These are phyloP conservation scores for Leccinellum luteum DNA, from an alignment of 768 basidiomycete species.

Conservation along the genomic window DNA sequence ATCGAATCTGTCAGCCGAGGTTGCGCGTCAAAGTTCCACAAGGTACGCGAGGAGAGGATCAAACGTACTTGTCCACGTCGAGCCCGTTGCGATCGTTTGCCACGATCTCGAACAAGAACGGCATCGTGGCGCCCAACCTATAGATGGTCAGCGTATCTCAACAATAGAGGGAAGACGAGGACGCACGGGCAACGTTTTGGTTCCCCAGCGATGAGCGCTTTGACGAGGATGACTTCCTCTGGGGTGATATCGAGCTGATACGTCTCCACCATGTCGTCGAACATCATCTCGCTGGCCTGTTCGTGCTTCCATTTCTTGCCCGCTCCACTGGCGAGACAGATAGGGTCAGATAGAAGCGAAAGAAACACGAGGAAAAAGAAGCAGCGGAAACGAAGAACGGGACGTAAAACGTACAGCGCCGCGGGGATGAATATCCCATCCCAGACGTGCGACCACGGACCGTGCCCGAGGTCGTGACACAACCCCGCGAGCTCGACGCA, in stretches of 20 bases:
- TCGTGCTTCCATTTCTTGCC: slow-evolving; percentile 67
- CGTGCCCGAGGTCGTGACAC: slow-evolving; percentile 84
- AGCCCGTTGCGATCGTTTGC: slow-evolving; percentile 79
- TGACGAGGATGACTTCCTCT: slow-evolving; percentile 60
- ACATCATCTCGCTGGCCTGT: slow-evolving; percentile 80
- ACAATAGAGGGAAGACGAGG: too few species aligned
- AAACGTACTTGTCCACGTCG: slow-evolving; percentile 76
- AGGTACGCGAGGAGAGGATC: neutral
- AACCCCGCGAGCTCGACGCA: slow-evolving; percentile 81
- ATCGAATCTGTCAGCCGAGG: slow-evolving; percentile 60
- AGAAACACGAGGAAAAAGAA: neutral
- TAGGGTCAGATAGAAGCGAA: neutral
- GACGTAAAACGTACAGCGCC: slow-evolving; percentile 43
- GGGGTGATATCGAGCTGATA: slow-evolving; percentile 49
- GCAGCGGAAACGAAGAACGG: neutral
- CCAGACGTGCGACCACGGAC: slow-evolving; percentile 87
- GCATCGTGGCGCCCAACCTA: slow-evolving; percentile 49
- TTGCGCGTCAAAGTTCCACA: neutral
- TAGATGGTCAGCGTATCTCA: neutral
- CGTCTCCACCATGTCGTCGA: slow-evolving; percentile 60
- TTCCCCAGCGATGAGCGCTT: slow-evolving; percentile 76
- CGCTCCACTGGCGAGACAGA: slow-evolving; percentile 34
- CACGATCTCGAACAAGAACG: slow-evolving; percentile 81
- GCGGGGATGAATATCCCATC: slow-evolving; percentile 68
- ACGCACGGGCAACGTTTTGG: slow-evolving; percentile 49